Evolutionary conservation across 2,329 filamentous ascomycete species (phyloP), one percentile per base, ranked within the genome.

Genomic region (Claviceps capensis): DNA sequence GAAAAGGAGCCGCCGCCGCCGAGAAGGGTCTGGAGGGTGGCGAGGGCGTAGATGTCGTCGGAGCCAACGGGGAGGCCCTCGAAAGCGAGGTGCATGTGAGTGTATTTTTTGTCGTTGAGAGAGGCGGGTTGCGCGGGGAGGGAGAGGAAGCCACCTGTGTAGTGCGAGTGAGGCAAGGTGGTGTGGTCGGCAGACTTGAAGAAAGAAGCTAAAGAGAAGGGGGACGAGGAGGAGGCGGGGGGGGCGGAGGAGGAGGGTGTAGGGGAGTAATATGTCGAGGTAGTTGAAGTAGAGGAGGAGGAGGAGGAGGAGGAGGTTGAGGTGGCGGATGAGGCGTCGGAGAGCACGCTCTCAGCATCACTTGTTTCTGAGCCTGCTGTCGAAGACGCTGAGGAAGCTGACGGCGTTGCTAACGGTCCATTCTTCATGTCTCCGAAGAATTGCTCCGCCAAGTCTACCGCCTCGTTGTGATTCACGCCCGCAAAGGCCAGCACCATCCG

Each of bases 1-100:
- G 88, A 95, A 73, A 98, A 98, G 52, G 90, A 96, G 23, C 93
- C 93, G 48, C 93, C 93, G 47, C 93, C 93, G 53, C 93, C 93
- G 37, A 98, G 86, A 9, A 98, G 84, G 1, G 89, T 97, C 69
- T 97, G 94, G 1, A 98, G 77, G 0, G 91, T 95, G 6, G 93
- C 93, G 45, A 97, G 82, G 17, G 93, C 90, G 71, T 97, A 98
- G 62, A 98, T 96, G 65, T 97, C 91, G 13, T 88, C 82, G 2
- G 86, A 91, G 22, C 81, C 83, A 63, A 98, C 93, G 50, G 91
- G 88, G 1, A 96, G 80, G 26, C 89, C 90, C 72, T 98, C 93
- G 61, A 98, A 97, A 53, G 89, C 90, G 58, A 98, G 78, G 72
- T 97, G 89, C 61, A 98, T 90, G 69, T 98, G 87, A 19, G 88